Evolutionary conservation across 2,329 filamentous ascomycete genomes (phyloP).

Genomic region (Dactylellina sp.): DNA sequence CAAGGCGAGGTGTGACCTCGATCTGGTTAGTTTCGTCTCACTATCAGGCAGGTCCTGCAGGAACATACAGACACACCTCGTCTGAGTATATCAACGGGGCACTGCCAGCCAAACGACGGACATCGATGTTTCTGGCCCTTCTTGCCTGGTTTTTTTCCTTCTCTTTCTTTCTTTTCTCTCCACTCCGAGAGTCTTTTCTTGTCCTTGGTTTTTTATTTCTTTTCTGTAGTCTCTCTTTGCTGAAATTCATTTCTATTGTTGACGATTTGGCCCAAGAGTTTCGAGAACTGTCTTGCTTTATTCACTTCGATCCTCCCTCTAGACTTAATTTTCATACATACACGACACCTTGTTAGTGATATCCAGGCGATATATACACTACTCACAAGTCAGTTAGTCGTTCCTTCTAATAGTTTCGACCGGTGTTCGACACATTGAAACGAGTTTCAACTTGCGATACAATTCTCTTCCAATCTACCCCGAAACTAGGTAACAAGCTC

Average conservation of each 20-base stretch:
- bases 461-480: constrained; percentile 26
- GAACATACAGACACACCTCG: constrained; percentile 28
- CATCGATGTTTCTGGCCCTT: constrained; percentile 24
- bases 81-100: constrained; percentile 53
- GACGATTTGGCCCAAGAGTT: constrained; percentile 15
- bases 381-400: constrained; percentile 20
- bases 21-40: constrained; percentile 48
- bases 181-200: constrained; percentile 19
- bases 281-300: constrained; percentile 7
- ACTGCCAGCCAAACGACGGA: constrained; percentile 32
- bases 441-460: constrained; percentile 52
- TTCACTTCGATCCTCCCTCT: constrained; percentile 12
- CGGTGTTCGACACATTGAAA: constrained; percentile 55
- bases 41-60: constrained; percentile 50
- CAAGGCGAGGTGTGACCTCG: constrained; percentile 24
- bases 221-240: constrained; percentile 16
- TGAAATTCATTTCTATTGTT: constrained; percentile 5
- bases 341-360: constrained; percentile 13
- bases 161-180: constrained; percentile 12
- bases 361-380: constrained; percentile 34
- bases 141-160: constrained; percentile 24
- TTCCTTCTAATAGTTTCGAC: constrained; percentile 33
- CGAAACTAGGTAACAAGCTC: constrained; percentile 11
- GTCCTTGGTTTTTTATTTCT: constrained; percentile 6
- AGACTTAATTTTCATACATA: constrained; percentile 4